phyloP scores from a whole-genome alignment of 2,329 filamentous ascomycete species.

The Pseudopyricularia javanii region DNA sequence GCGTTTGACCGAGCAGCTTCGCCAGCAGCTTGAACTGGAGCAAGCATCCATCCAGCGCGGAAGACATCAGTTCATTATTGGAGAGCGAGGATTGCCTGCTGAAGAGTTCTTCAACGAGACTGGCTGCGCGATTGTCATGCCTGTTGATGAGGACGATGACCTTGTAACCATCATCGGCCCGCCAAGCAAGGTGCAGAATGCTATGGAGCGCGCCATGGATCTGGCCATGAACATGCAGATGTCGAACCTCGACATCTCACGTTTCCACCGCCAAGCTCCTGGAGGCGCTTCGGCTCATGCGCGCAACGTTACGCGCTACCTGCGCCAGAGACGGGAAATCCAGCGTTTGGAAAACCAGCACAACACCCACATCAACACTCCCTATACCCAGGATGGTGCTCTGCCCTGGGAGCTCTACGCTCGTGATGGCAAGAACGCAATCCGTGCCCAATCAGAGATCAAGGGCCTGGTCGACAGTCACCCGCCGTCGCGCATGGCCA shows the following conservation, averaged over 20 bases:
- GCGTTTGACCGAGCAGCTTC: slow-evolving; percentile 62
- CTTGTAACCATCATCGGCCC: slow-evolving; percentile 77
- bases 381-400: slow-evolving; percentile 54
- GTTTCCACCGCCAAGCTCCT: slow-evolving; percentile 64
- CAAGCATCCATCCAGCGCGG: slow-evolving; percentile 74
- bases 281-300: slow-evolving; percentile 67
- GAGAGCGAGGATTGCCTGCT: slow-evolving; percentile 64
- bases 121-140: slow-evolving; percentile 78
- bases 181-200: slow-evolving; percentile 57
- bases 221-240: slow-evolving; percentile 79
- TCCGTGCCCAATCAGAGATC: slow-evolving; percentile 64
- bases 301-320: slow-evolving; percentile 75
- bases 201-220: slow-evolving; percentile 75
- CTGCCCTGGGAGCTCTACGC: slow-evolving; percentile 84
- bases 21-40: slow-evolving; percentile 62
- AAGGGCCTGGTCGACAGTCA: slow-evolving; percentile 61
- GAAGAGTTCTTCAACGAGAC: slow-evolving; percentile 85
- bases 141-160: slow-evolving; percentile 66
- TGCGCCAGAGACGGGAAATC: slow-evolving; percentile 71
- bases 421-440: slow-evolving; percentile 69
- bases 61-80: slow-evolving; percentile 90
- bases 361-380: slow-evolving; percentile 78
- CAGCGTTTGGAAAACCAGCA: slow-evolving; percentile 70
- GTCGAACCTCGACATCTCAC: slow-evolving; percentile 69
- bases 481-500: slow-evolving; percentile 58